phyloP scores from a whole-genome alignment of 306 rosid genomes.

The Malus asiatica region DNA sequence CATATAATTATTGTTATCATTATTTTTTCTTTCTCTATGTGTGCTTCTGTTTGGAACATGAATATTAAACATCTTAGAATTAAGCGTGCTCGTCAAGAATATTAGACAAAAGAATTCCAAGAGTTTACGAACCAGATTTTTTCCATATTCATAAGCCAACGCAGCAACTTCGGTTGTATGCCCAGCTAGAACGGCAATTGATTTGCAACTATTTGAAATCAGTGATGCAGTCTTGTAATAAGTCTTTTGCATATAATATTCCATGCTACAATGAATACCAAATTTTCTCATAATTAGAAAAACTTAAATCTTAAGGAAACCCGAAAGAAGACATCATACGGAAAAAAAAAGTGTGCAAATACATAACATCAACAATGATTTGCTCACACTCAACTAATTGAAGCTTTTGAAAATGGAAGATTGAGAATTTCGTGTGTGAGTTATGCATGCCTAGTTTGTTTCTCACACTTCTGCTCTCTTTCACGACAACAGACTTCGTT shows the following conservation, averaged over 20 bases:
- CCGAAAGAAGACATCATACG: background rate
- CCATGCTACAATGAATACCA: conserved; percentile 64
- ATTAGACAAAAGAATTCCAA: conserved; percentile 1
- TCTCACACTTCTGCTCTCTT: background rate
- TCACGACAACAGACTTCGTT: background rate
- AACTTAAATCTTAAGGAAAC: background rate
- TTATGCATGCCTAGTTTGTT: background rate
- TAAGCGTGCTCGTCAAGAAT: background rate
- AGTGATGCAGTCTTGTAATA: conserved; percentile 93
- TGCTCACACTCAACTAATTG: background rate
- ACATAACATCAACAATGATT: background rate
- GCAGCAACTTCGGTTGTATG: conserved; percentile 82
- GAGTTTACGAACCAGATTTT: conserved; percentile 77
- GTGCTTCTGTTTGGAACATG: background rate
- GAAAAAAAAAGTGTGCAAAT: background rate
- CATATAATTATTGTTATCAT: background rate
- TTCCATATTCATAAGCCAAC: conserved; percentile 84
- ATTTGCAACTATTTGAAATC: conserved; percentile 94
- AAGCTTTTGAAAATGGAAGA: background rate
- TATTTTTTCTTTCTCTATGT: background rate
- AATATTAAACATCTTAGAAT: background rate
- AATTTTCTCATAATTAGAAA: background rate
- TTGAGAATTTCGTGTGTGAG: background rate
- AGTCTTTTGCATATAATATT: conserved; percentile 80
- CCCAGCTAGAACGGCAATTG: conserved; percentile 92